Base-by-base conservation (phyloP, 1,139 yeast genomes). In the Geotrichum armillariae region DNA sequence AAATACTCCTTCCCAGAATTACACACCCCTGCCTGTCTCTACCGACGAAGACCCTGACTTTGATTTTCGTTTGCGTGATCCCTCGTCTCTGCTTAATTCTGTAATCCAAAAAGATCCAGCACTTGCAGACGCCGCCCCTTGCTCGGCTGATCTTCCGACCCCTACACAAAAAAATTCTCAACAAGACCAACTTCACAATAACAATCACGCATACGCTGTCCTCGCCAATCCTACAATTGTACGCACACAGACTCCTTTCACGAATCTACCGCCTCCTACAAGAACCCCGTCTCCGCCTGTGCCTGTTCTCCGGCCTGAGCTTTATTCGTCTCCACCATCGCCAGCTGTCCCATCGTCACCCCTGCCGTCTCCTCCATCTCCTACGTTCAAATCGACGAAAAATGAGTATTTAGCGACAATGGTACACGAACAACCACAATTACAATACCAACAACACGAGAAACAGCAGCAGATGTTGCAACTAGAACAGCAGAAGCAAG, bases 1-100 rank as follows among this genome's bases (percentile, higher is more conserved):
- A n/a, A n/a, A n/a, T n/a, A n/a, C n/a, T n/a, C n/a, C 29, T 31
- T 31, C 34, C 16, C 41, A 37, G 29, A 37, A 22, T 8, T n/a
- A 37, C 45, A 41, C 45, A 37, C 45, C 45, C 45, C 32, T 41
- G 45, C 27, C 45, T 41, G 25, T 25, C 40, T 21, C 40, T 18
- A n/a, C 40, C 21, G 8, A 17, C 17, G 17, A 23, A 3, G 11
- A n/a, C n/a, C 5, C n/a, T 18, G 6, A 17, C 20, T 20, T 20
- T 5, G 16, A n/a, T 27, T 12, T 20, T 20, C 6, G 5, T 38
- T 27, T 18, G 20, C 32, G 20, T 21, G 5, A 5, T 6, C 40
- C 27, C 6, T n/a, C 27, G 17, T 18, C 7, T 21, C 23, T 25
- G 11, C 9, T 11, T 25, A 11, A 7, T 7, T 25, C 29, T 25